Conservation (phyloP, 1,284 basidiomycete species). For the Trichosporon faecale region DNA sequence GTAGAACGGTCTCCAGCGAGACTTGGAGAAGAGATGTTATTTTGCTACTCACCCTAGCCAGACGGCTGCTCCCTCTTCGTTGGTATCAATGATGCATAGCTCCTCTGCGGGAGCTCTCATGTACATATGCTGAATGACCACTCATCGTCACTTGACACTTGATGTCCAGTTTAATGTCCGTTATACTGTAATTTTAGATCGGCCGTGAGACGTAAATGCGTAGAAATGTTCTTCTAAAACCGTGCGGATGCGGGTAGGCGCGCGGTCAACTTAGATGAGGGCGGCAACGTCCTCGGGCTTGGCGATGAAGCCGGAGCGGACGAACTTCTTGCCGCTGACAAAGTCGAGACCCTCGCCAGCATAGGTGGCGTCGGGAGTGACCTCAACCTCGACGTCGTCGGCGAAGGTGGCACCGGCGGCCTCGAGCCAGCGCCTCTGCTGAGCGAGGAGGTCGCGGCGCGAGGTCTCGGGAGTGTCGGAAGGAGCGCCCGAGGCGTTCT, state of each 20-base stretch:
- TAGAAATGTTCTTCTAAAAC: neutral
- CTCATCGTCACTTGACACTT: neutral
- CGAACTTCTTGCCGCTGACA: slow-evolving; percentile 73
- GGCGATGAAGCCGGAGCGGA: slow-evolving; percentile 54
- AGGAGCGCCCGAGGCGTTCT: slow-evolving; percentile 94
- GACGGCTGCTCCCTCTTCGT: neutral
- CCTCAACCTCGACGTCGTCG: slow-evolving; percentile 69
- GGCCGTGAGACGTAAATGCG: neutral
- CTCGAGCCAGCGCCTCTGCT: slow-evolving; percentile 82
- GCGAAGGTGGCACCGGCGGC: slow-evolving; percentile 69
- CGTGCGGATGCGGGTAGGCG: neutral
- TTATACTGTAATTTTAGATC: slow-evolving; percentile 1
- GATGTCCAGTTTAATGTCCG: slow-evolving; percentile 3
- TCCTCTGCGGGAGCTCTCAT: neutral
- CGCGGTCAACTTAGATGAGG: slow-evolving; percentile 6
- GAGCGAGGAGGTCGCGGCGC: slow-evolving; percentile 81
- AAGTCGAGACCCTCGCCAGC: slow-evolving; percentile 84
- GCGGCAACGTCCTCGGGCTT: slow-evolving; percentile 29
- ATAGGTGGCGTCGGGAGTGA: slow-evolving; percentile 84
- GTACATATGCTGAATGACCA: slow-evolving; percentile 11
- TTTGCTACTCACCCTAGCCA: neutral
- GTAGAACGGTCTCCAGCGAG: neutral
- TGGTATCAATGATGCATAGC: neutral
- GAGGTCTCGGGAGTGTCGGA: slow-evolving; percentile 91
- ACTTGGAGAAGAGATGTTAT: neutral